Conservation (phyloP, 768 basidiomycete species). For the Lentinula edodes region DNA sequence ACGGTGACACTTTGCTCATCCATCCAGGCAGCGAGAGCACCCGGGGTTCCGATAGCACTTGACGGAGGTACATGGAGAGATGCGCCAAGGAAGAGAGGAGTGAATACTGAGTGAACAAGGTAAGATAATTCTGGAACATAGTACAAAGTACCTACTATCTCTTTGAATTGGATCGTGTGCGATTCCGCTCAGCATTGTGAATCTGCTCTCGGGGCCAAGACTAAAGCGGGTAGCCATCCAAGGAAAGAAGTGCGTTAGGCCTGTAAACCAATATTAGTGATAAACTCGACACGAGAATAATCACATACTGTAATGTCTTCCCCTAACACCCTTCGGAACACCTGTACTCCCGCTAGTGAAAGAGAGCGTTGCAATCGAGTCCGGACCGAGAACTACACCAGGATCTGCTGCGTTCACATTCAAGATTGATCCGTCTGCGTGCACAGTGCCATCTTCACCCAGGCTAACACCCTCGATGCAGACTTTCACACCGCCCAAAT, state of each 20-base stretch:
- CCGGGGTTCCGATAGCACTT: constrained; percentile 96
- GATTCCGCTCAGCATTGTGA: constrained; percentile 98
- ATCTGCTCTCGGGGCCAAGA: constrained; percentile 68
- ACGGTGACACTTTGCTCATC: constrained; percentile 83
- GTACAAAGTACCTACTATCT: constrained; percentile 69
- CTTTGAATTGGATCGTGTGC: constrained; percentile 99
- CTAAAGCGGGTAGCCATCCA: constrained; percentile 95
- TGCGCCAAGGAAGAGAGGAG: constrained; percentile 95
- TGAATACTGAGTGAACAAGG: constrained; percentile 67
- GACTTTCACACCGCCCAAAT: constrained; percentile 54
- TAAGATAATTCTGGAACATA: background rate
- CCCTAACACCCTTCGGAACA: constrained; percentile 96
- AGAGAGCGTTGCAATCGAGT: constrained; percentile 88
- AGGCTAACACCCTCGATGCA: constrained; percentile 90
- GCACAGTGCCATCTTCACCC: constrained; percentile 65
- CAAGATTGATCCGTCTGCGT: constrained; percentile 21
- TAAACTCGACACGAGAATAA: background rate
- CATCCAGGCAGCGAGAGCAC: constrained; percentile 98
- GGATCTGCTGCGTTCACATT: constrained; percentile 78
- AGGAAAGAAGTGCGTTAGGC: constrained; percentile 95
- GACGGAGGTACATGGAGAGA: constrained; percentile 92
- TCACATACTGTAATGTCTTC: constrained; percentile 77
- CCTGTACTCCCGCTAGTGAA: constrained; percentile 98
- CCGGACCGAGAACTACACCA: constrained; percentile 84
- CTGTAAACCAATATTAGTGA: background rate